Evolutionary conservation across 805 yeast genomes (phyloP).

Genomic region (Yamadazyma laniorum): DNA sequence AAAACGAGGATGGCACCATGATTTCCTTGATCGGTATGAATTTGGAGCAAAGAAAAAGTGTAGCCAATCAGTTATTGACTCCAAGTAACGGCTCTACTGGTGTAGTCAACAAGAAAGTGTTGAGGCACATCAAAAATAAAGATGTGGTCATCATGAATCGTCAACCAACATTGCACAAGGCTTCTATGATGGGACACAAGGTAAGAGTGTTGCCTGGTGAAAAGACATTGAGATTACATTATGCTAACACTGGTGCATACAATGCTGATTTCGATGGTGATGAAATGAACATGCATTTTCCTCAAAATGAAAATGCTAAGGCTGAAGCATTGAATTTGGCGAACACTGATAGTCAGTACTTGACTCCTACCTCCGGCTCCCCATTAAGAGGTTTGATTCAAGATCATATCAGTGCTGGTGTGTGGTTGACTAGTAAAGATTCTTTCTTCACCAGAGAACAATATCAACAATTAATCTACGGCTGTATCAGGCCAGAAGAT

Average conservation of each 20-base stretch:
- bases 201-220: conserved; percentile 97
- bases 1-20: conserved; percentile 89
- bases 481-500: conserved; percentile 95
- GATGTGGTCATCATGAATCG: conserved; percentile 98
- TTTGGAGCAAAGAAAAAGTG: conserved; percentile 87
- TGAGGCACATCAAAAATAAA: conserved; percentile 88
- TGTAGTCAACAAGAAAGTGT: conserved; percentile 85
- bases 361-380: conserved; percentile 97
- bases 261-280: conserved; percentile 99
- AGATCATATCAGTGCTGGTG: conserved; percentile 98
- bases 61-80: conserved; percentile 91
- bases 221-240: conserved; percentile 92
- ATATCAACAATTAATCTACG: conserved; percentile 91
- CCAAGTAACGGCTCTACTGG: conserved; percentile 61
- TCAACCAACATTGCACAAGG: conserved; percentile 98
- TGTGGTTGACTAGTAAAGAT: conserved; percentile 95
- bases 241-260: conserved; percentile 98
- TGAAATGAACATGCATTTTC: conserved; percentile 99
- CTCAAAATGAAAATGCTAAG: conserved; percentile 95
- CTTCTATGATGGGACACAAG: conserved; percentile 99
- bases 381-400: conserved; percentile 99
- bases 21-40: conserved; percentile 86
- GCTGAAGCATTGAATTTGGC: conserved; percentile 95
- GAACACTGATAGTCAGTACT: conserved; percentile 94
- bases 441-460: conserved; percentile 84